Base-by-base conservation (phyloP, 2,329 filamentous ascomycete genomes). In the Macrophomina pseudophaseolina region DNA sequence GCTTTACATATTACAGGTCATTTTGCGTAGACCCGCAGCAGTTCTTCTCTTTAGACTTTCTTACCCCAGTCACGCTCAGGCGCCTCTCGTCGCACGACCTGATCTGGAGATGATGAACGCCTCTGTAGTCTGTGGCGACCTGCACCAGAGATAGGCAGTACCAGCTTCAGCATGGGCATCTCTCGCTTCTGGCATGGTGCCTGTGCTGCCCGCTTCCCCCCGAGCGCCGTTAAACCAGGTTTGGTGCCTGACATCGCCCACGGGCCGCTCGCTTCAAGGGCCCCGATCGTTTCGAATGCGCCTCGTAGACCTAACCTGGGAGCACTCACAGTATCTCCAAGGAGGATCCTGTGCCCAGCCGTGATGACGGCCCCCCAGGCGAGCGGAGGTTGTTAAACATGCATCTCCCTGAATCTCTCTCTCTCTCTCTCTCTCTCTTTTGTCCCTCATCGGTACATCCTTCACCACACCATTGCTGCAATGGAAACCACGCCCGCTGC, bases 1-100 rank as follows among this genome's bases (percentile, higher is more conserved):
- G 52, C 18, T 14, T 16, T 30, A 42, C 23, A 58, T 58, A 58
- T 28, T 58, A 58, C 53, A 58, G 35, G 53, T 58, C 35, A 32
- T 58, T 44, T 8, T 58, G 53, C 53, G 42, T 58, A 42, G 53
- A 1, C 52, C 7, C 16, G 35, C 35, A 58, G 53, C 53, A 30
- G 53, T 58, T 58, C 35, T 32, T 28, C 35, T 42, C 7, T 42
- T 58, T 58, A 42, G 30, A 23, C 18, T 58, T 35, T 54, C 28
- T 5, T n/a, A 6, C 32, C 51, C 51, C 32, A 30, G 51, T 54
- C 30, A 32, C 51, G 6, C 32, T 54, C 30, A 35, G 16, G 53
- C 53, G n/a, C 35, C 35, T 18, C 53, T 32, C 38, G 53, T 58
- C 53, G 33, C 53, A 58, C 53, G 53, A 58, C 11, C 11, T 12